phyloP scores from a whole-genome alignment of 345 rosid genomes.

The Hibiscus trionum region DNA sequence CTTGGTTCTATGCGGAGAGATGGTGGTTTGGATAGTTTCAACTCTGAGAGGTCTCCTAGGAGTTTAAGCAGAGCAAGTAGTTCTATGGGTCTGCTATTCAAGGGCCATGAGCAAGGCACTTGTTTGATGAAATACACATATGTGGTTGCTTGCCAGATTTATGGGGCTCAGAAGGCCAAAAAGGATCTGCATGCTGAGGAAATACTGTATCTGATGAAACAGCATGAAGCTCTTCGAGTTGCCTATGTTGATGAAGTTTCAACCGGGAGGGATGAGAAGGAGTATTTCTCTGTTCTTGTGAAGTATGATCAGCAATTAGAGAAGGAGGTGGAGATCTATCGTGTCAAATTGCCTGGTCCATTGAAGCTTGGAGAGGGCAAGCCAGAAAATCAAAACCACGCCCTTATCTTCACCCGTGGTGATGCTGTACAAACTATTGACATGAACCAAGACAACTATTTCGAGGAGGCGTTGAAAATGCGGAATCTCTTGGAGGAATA shows the following conservation, averaged over 20 bases:
- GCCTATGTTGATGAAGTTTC: slow-evolving; percentile 87
- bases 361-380: slow-evolving; percentile 99
- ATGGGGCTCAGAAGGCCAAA: slow-evolving; percentile 83
- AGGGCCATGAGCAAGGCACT: slow-evolving; percentile 85
- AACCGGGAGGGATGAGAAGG: slow-evolving; percentile 37
- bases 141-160: slow-evolving; percentile 93
- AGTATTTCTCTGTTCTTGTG: slow-evolving; percentile 89
- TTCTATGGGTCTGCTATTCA: slow-evolving; percentile 49
- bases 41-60: slow-evolving; percentile 38
- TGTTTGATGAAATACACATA: slow-evolving; percentile 89
- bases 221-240: slow-evolving; percentile 86
- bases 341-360: slow-evolving; percentile 91
- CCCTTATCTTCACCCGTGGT: slow-evolving; percentile 89
- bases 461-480: slow-evolving; percentile 97
- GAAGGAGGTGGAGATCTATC: slow-evolving; percentile 84
- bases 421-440: slow-evolving; percentile 99
- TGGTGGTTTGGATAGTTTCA: slow-evolving; percentile 30
- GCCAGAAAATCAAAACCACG: slow-evolving; percentile 98
- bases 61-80: slow-evolving; percentile 61
- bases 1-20: slow-evolving; percentile 65
- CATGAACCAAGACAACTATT: slow-evolving; percentile 98
- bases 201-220: slow-evolving; percentile 68
- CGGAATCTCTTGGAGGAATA: slow-evolving; percentile 90
- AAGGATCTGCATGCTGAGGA: slow-evolving; percentile 87
- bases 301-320: slow-evolving; percentile 73